A percentile compares a stretch with the other conserved stretches of the same genome.
Evolutionary conservation across 345 rosid species (phyloP).

Genomic region (Aurinia saxatilis): DNA sequence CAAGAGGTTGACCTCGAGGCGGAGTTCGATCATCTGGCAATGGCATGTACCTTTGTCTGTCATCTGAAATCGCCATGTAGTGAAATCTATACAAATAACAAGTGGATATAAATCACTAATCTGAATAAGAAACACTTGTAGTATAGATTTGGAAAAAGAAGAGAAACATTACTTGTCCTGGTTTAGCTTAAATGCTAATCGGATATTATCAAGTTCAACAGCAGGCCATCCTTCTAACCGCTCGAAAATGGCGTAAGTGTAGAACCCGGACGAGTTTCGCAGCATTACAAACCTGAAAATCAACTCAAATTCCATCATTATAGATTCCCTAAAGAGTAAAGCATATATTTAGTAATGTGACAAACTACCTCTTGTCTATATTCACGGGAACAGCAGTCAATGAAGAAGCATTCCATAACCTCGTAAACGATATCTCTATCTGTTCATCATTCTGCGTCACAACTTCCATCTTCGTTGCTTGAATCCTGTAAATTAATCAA

Average conservation of each 20-base stretch:
- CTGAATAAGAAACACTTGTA: not conserved
- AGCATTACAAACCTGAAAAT: constrained; percentile 65
- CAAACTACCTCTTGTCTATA: constrained; percentile 53
- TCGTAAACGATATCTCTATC: constrained; percentile 57
- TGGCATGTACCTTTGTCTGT: constrained; percentile 83
- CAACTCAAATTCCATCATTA: not conserved
- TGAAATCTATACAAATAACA: constrained; percentile 47
- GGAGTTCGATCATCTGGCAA: constrained; percentile 73
- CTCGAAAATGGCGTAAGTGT: constrained; percentile 70
- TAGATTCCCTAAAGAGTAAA: not conserved
- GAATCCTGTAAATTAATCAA: constrained; percentile 35
- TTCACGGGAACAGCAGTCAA: constrained; percentile 44
- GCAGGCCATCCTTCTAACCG: constrained; percentile 74
- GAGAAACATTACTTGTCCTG: constrained; percentile 48
- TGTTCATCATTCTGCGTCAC: constrained; percentile 41
- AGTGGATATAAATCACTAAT: not conserved
- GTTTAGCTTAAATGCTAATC: constrained; percentile 71
- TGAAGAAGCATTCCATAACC: constrained; percentile 45
- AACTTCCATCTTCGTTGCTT: constrained; percentile 50
- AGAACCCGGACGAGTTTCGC: constrained; percentile 72
- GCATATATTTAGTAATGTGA: not conserved
- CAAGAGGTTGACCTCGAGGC: constrained; percentile 53
- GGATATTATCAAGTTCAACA: constrained; percentile 63
- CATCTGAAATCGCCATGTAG: constrained; percentile 75
- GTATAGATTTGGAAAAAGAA: not conserved